phyloP scores from a whole-genome alignment of 2,329 filamentous ascomycete genomes.

The Sporothrix inflata region DNA sequence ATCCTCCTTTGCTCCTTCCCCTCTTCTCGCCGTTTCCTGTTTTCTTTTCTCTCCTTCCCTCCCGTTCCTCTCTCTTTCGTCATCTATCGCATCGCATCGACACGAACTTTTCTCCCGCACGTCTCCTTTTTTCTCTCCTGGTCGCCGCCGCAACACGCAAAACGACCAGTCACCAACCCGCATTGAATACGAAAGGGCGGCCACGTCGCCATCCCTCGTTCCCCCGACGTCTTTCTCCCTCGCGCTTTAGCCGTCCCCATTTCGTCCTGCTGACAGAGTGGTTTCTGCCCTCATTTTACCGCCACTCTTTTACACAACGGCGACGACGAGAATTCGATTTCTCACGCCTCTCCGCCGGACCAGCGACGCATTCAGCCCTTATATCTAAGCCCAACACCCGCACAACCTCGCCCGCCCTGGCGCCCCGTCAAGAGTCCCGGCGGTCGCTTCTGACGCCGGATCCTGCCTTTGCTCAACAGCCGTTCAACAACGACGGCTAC shows the following conservation, averaged over 20 bases:
- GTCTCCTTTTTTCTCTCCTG: not conserved
- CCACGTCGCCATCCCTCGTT: constrained; percentile 14
- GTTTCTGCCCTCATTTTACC: not conserved
- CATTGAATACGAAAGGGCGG: constrained; percentile 16
- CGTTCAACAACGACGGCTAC: constrained; percentile 41
- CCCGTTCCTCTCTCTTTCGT: not conserved
- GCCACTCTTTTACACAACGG: not conserved
- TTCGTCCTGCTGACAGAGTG: not conserved
- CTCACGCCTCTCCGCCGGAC: not conserved
- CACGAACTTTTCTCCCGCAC: not conserved
- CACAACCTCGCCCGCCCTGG: constrained; percentile 48
- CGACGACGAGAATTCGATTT: constrained; percentile 3
- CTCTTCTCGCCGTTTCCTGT: not conserved
- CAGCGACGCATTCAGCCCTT: not conserved
- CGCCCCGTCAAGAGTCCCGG: constrained; percentile 50
- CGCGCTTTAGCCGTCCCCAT: not conserved
- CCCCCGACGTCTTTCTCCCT: not conserved
- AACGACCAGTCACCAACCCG: not conserved
- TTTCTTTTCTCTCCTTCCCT: not conserved
- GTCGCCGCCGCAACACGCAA: not conserved
- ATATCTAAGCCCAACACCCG: not conserved
- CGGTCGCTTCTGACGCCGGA: constrained; percentile 50
- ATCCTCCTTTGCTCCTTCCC: not conserved
- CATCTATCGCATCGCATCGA: constrained; percentile 18
- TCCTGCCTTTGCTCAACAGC: constrained; percentile 39